phyloP scores from a whole-genome alignment of 495 filamentous ascomycete genomes.

The Penicillium dipodomyicola region DNA sequence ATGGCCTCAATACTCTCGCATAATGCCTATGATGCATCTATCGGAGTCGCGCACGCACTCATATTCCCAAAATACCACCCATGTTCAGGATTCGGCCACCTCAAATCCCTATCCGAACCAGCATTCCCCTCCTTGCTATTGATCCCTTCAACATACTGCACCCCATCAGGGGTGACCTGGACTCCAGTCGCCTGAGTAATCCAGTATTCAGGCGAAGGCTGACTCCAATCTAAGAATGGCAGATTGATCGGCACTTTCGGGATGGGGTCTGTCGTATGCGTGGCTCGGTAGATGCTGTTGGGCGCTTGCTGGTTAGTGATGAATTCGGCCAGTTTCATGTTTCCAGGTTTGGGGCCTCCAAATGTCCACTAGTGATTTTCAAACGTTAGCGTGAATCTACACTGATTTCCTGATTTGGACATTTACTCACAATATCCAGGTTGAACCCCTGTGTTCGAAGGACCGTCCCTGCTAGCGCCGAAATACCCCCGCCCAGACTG shows the following conservation, averaged over 20 bases:
- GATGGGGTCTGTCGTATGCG: slow-evolving; percentile 62
- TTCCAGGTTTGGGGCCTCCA: slow-evolving; percentile 63
- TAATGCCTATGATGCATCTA: background rate
- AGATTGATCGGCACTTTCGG: slow-evolving; percentile 55
- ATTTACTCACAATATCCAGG: slow-evolving; percentile 24
- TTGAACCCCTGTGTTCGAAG: slow-evolving; percentile 46
- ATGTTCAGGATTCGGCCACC: slow-evolving; percentile 35
- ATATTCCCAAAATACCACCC: slow-evolving; percentile 42
- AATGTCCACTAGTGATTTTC: slow-evolving; percentile 56
- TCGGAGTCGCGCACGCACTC: slow-evolving; percentile 6
- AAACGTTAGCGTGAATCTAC: background rate
- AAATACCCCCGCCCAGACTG: slow-evolving; percentile 62
- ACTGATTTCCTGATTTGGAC: background rate
- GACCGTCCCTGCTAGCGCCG: slow-evolving; percentile 54
- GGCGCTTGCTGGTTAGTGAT: slow-evolving; percentile 35
- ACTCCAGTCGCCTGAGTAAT: slow-evolving; percentile 20
- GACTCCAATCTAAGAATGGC: slow-evolving; percentile 47
- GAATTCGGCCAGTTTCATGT: slow-evolving; percentile 48
- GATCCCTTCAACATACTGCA: background rate
- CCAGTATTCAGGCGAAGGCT: slow-evolving; percentile 65
- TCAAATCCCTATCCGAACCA: slow-evolving; percentile 13
- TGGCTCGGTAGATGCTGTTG: slow-evolving; percentile 58
- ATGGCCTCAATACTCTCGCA: too few species aligned
- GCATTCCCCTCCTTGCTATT: slow-evolving; percentile 28
- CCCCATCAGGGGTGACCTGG: background rate